Evolutionary conservation across 345 rosid genomes (phyloP).

Genomic region (Turnera subulata): DNA sequence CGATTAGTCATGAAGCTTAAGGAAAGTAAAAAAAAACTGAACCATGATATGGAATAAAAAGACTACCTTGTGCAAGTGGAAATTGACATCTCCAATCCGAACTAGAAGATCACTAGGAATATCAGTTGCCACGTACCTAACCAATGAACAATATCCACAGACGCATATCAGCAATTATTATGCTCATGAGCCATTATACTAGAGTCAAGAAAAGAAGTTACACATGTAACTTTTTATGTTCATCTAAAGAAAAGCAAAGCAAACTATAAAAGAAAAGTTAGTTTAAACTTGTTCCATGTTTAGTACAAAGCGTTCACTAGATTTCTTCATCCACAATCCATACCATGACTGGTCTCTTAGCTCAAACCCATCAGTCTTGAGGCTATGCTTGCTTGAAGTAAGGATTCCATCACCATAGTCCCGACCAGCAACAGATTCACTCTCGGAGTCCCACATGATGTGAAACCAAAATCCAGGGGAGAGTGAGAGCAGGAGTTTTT

Average conservation of each 20-base stretch:
- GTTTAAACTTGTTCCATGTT: not conserved
- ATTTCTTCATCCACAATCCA: not conserved
- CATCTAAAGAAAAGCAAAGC: not conserved
- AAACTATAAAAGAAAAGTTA: not conserved
- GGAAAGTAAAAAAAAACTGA: conserved; percentile 3
- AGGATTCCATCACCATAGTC: conserved; percentile 74
- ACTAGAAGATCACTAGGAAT: conserved; percentile 85
- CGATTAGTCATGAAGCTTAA: conserved; percentile 7
- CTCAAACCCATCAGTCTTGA: conserved; percentile 86
- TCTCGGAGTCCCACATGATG: conserved; percentile 93
- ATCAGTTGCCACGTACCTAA: conserved; percentile 89
- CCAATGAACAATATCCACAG: not conserved
- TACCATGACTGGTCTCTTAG: conserved; percentile 87
- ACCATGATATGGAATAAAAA: not conserved
- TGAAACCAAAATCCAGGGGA: not conserved
- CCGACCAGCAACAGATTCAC: conserved; percentile 52
- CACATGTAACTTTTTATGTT: not conserved
- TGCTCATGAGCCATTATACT: too few relatives aligned
- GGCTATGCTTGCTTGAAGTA: conserved; percentile 54
- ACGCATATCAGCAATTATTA: not conserved
- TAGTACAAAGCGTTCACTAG: not conserved
- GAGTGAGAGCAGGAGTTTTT: conserved; percentile 4
- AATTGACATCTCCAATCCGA: conserved; percentile 64
- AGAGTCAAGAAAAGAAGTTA: too few relatives aligned
- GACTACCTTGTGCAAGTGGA: conserved; percentile 88